These are phyloP conservation scores for Triglochin maritima DNA, from an alignment of 106 monocot species.

Conservation along the genomic window DNA sequence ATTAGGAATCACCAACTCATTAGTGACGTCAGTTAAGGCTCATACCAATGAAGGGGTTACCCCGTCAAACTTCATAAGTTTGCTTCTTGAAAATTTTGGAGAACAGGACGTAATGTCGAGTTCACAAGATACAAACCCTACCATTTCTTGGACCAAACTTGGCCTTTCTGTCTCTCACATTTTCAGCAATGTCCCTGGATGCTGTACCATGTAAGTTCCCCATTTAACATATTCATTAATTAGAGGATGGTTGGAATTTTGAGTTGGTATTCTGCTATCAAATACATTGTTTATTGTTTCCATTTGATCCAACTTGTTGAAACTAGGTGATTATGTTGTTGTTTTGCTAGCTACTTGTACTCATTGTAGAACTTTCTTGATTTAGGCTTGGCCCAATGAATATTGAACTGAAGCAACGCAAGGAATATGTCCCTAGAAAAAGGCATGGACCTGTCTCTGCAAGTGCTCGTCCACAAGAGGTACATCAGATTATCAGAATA, in stretches of 20 bases:
- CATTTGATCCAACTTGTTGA: not conserved
- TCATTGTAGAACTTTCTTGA: not conserved
- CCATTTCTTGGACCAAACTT: slow-evolving; percentile 36
- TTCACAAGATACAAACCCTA: slow-evolving; percentile 2
- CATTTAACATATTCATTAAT: not conserved
- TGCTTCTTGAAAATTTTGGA: slow-evolving; percentile 49
- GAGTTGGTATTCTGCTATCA: not conserved
- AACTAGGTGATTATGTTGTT: slow-evolving; percentile 1
- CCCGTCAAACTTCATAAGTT: slow-evolving; percentile 62
- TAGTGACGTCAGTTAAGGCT: slow-evolving; percentile 40
- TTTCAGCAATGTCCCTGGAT: slow-evolving; percentile 43
- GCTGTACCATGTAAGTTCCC: slow-evolving; percentile 61
- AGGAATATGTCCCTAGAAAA: slow-evolving; percentile 27
- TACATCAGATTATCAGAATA: slow-evolving; percentile 8
- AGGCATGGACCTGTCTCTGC: slow-evolving; percentile 19
- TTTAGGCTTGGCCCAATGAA: slow-evolving; percentile 78
- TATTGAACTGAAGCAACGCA: slow-evolving; percentile 45
- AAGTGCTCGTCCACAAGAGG: slow-evolving; percentile 58
- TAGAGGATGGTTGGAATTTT: no score
- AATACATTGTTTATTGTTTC: not conserved
- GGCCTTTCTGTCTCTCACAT: slow-evolving; percentile 39
- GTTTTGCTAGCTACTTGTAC: not conserved
- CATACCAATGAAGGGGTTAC: slow-evolving; percentile 48
- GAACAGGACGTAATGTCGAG: slow-evolving; percentile 10
- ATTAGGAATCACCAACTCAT: slow-evolving; percentile 47